phyloP scores from a whole-genome alignment of 129 eudicot species.

The Flaveria linearis region DNA sequence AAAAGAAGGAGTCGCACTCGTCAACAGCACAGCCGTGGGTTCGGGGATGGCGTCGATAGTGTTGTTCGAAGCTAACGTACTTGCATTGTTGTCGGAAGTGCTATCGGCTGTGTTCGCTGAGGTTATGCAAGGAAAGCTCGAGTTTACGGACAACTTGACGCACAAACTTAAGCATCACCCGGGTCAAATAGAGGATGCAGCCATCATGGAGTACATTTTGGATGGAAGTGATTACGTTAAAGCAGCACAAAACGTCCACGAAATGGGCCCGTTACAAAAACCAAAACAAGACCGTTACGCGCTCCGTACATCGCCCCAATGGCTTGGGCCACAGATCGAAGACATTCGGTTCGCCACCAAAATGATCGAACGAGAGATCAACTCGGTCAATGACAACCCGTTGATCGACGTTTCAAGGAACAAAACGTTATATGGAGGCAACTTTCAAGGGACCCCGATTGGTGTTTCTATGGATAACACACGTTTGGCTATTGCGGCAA shows the following conservation, averaged over 20 bases:
- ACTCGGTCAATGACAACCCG: constrained; percentile 11
- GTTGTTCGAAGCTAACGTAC: constrained; percentile 3
- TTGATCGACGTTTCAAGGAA: neutral
- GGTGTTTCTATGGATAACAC: constrained; percentile 75
- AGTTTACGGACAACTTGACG: constrained; percentile 9
- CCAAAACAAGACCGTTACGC: constrained; percentile 5
- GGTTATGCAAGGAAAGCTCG: constrained; percentile 6
- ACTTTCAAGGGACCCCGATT: constrained; percentile 72
- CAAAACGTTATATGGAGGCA: constrained; percentile 46
- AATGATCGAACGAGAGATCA: constrained; percentile 50
- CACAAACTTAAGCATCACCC: constrained; percentile 69
- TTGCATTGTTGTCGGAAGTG: constrained; percentile 39
- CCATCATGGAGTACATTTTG: constrained; percentile 57
- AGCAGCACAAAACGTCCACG: neutral
- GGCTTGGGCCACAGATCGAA: constrained; percentile 28
- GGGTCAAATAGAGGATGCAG: constrained; percentile 75
- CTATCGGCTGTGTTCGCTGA: constrained; percentile 27
- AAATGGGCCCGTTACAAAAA: constrained; percentile 1
- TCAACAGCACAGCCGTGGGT: neutral
- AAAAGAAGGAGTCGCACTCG: neutral
- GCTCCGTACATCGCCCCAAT: neutral
- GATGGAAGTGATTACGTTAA: constrained; percentile 8
- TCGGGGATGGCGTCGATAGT: constrained; percentile 13
- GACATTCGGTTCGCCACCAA: constrained; percentile 44
- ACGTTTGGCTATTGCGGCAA: constrained; percentile 54